Percentiles rank a stretch among this genome's conserved stretches.
phyloP scores from a whole-genome alignment of 2,329 filamentous ascomycete genomes.

The Shiraia sp. region DNA sequence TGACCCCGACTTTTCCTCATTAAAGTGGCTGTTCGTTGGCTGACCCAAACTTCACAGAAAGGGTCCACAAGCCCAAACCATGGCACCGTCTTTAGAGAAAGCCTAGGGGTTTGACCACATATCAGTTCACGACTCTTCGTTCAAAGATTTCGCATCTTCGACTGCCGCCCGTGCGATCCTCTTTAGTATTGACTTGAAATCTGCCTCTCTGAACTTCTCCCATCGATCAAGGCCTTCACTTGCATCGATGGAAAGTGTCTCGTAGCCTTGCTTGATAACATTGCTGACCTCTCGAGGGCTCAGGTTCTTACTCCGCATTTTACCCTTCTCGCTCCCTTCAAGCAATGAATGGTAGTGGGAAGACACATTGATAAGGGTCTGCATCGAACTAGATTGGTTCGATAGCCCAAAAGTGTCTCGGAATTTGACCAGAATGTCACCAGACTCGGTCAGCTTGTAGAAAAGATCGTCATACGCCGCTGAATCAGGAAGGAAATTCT shows the following conservation, averaged over 20 bases:
- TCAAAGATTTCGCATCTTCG: conserved; percentile 62
- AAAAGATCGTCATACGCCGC: conserved; percentile 94
- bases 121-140: conserved; percentile 29
- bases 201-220: conserved; percentile 84
- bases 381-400: conserved; percentile 63
- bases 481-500: conserved; percentile 86
- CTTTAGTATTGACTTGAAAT: conserved; percentile 83
- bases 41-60: too few species aligned
- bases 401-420: conserved; percentile 69
- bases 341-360: conserved; percentile 87
- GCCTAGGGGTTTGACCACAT: too few species aligned
- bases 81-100: too few species aligned
- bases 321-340: conserved; percentile 58
- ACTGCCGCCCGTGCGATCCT: conserved; percentile 82
- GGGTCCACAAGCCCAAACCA: too few species aligned
- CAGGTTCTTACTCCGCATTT: conserved; percentile 64
- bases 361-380: conserved; percentile 79
- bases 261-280: conserved; percentile 95
- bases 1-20: too few species aligned
- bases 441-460: conserved; percentile 95
- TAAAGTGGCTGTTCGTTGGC: too few species aligned
- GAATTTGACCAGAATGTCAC: conserved; percentile 81
- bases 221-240: conserved; percentile 85
- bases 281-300: conserved; percentile 83
- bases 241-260: conserved; percentile 88